A percentile compares a stretch with the other conserved stretches of the same genome.
These are phyloP conservation scores for Filosporella fistucella DNA, from an alignment of 495 filamentous ascomycete species.

Conservation along the genomic window DNA sequence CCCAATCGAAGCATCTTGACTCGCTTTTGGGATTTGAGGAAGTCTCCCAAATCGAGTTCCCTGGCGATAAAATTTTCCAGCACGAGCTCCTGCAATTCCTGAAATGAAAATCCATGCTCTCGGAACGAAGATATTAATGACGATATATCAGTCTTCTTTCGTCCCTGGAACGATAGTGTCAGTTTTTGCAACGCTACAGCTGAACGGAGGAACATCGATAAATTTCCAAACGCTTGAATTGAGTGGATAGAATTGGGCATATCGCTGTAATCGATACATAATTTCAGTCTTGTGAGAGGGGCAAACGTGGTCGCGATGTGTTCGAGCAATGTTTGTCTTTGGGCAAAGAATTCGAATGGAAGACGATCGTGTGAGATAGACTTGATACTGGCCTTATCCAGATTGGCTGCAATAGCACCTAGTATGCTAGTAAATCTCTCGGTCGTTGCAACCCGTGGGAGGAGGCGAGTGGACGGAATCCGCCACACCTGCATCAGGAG, in stretches of 20 bases:
- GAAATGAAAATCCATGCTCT: background rate
- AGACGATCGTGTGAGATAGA: conserved; percentile 15
- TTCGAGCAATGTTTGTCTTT: conserved; percentile 3
- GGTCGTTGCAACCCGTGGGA: conserved; percentile 12
- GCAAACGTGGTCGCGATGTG: conserved; percentile 2
- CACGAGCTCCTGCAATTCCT: conserved; percentile 1
- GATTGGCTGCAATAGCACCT: background rate
- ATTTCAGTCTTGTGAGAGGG: conserved; percentile 8
- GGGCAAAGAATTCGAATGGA: conserved; percentile 21
- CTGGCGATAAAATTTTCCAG: conserved; percentile 1
- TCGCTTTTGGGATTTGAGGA: background rate
- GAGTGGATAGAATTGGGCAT: conserved; percentile 16
- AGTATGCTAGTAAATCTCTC: conserved; percentile 16
- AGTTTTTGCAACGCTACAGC: conserved; percentile 4
- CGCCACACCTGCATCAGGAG: conserved; percentile 13
- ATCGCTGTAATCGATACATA: conserved; percentile 16
- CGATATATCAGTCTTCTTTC: conserved; percentile 14
- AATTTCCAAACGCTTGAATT: conserved; percentile 8
- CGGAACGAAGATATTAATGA: conserved; percentile 1
- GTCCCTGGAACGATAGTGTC: conserved; percentile 6
- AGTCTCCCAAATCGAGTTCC: conserved; percentile 6
- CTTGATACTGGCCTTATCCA: conserved; percentile 2
- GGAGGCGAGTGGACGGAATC: conserved; percentile 16
- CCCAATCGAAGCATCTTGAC: conserved; percentile 12
- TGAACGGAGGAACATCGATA: conserved; percentile 2